Percentiles rank a stretch among this genome's conserved stretches.
phyloP scores from a whole-genome alignment of 148 eudicot species.

The Pouteria glomerata region DNA sequence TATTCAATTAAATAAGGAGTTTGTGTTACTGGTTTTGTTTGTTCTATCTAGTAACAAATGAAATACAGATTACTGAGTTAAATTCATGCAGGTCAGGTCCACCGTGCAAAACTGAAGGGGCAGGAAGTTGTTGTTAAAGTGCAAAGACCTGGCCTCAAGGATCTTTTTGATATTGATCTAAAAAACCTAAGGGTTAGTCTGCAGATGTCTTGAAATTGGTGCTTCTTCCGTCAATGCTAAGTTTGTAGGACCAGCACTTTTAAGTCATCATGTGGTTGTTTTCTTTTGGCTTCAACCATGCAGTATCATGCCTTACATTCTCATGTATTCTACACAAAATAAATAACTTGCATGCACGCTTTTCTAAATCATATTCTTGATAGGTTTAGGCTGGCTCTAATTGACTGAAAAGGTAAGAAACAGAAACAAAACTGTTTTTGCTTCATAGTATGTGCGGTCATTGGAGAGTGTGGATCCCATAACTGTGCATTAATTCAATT shows the following conservation, averaged over 20 bases:
- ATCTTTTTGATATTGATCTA: constrained; percentile 97
- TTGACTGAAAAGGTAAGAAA: background rate
- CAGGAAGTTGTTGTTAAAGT: constrained; percentile 92
- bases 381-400: background rate
- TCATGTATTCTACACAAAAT: background rate
- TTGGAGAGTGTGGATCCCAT: background rate
- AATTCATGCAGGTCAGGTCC: constrained; percentile 86
- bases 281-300: background rate
- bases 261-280: background rate
- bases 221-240: background rate
- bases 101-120: constrained; percentile 90
- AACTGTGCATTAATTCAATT: background rate
- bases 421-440: background rate
- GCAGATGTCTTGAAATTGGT: background rate
- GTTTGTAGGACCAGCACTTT: background rate
- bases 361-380: background rate
- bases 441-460: background rate
- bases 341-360: background rate
- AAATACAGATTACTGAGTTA: constrained; percentile 1
- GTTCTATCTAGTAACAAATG: background rate
- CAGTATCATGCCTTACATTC: background rate
- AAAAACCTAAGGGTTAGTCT: constrained; percentile 88
- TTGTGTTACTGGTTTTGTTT: constrained; percentile 6
- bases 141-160: constrained; percentile 97
- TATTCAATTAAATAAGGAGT: background rate